Evolutionary conservation across 495 filamentous ascomycete genomes (phyloP).

Genomic region (Astrothelium macrocarpum): DNA sequence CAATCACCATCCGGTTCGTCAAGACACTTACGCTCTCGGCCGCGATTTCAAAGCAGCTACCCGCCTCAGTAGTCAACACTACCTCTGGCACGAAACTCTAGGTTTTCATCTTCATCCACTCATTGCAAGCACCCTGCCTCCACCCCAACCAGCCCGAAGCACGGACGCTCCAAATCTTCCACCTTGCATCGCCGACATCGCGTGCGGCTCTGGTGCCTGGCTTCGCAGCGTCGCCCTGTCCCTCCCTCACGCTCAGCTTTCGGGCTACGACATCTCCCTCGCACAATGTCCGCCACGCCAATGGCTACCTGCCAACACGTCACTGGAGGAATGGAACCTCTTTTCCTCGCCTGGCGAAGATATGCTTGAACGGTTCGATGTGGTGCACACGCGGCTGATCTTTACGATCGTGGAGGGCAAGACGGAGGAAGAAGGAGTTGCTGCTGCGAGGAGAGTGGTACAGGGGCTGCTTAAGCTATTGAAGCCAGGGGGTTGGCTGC

Average conservation of each 20-base stretch:
- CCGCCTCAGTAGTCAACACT: constrained; percentile 14
- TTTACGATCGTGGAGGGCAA: constrained; percentile 22
- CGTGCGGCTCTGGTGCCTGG: constrained; percentile 23
- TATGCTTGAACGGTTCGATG: constrained; percentile 26
- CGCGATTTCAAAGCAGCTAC: neutral
- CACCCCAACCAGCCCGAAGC: neutral
- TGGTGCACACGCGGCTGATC: constrained; percentile 32
- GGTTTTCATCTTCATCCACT: constrained; percentile 11
- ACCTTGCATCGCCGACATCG: constrained; percentile 14
- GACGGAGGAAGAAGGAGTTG: constrained; percentile 17
- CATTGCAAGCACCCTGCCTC: neutral
- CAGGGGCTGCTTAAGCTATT: constrained; percentile 21
- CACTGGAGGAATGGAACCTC: constrained; percentile 24
- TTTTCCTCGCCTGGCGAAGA: constrained; percentile 19
- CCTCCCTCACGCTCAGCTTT: constrained; percentile 16
- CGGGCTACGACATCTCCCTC: constrained; percentile 29
- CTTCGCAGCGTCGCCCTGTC: constrained; percentile 20
- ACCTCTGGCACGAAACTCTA: constrained; percentile 13
- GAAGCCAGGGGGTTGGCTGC: constrained; percentile 35
- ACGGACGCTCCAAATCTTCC: neutral
- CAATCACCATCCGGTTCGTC: neutral
- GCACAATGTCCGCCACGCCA: constrained; percentile 22
- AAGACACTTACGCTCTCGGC: neutral
- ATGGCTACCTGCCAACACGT: constrained; percentile 28
- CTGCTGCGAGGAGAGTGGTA: constrained; percentile 14